Evolutionary conservation across 495 filamentous ascomycete species (phyloP), one percentile per base, ranked within the genome.

Genomic region (Aspergillus hancockii): DNA sequence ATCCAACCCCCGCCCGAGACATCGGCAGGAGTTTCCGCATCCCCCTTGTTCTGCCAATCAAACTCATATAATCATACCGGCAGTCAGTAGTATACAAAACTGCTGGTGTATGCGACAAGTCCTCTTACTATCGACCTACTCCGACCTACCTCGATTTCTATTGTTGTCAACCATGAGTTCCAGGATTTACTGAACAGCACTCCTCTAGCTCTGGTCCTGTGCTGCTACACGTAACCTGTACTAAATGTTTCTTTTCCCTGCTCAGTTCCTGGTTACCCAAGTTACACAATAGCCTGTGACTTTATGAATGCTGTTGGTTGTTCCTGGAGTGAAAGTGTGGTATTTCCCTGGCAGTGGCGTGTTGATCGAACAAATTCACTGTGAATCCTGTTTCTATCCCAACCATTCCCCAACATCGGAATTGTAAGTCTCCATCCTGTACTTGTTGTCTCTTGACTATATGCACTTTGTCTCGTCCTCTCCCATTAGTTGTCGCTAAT

Each of bases 181-280:
- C 43, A 51, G 14, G 28, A 49, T 49, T 19, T 50, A 32, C 43
- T 61, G 38, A 60, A 34, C 54, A 45, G 36, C 49, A 22, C 6
- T 45, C 49, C 46, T 40, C 36, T 38, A 22, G 21, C 53, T 58
- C 57, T 60, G 43, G 53, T 57, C 28, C 43, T 52, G 50, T 58
- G 43, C 49, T 40, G 16, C 54, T 43, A 61, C 8, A 41, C 54
- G 36, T 53, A 38, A 50, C 49, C 34, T 22, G 28, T 21, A 28
- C 45, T 60, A 57, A 40, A 53, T 18, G 16, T 55, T 55, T 22
- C 23, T 23, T 9, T n/a, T 45, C 7, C 25, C 25, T 28, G 10
- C 45, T 45, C 21, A 28, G 40, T 28, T 32, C 40, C 40, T 43
- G 53, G 23, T 14, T n/a, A 16, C 19, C 43, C 18, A 47, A 45